Base-by-base conservation (phyloP, 2,329 filamentous ascomycete species). In the Diaporthe batatas region DNA sequence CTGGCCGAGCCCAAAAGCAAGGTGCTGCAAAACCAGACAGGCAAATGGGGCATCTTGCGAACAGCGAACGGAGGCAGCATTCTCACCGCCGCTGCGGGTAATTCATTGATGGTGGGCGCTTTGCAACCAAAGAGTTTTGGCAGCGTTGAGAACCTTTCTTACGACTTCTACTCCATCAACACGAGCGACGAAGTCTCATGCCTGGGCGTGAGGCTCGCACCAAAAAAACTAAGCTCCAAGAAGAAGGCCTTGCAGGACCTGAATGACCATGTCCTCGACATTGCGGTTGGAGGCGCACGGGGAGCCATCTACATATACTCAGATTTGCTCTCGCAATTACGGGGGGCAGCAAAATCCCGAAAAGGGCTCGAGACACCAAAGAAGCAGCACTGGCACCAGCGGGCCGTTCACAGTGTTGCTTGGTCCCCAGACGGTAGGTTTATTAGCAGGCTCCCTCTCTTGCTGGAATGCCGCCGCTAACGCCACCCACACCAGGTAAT, bases 321-420 rank as follows among this genome's bases (percentile, higher is more conserved):
- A 74, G 93, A 97, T 81, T 84, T 95, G 21, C 79, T 96, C 12
- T 81, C 84, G 72, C 89, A 89, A 75, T 84, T 93, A 49, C 86
- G 86, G 67, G 81, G 86, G 68, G 81, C 80, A 58, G 81, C 80
- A 58, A 80, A 84, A 42, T 47, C 77, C 77, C 68, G 81, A 84
- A 78, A 84, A 85, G 76, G 82, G 89, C 53, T 86, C 88, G 25
- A 80, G 90, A 32, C 86, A 87, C 73, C 87, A 87, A 44, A 91
- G 92, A 72, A 92, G 75, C 86, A 95, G 69, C 96, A 98, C 81
- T 99, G 96, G 96, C 96, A 99, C 82, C 90, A 95, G 77, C 91
- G 92, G 77, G 90, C 92, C 64, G 95, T 98, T 11, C 92, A 93
- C 77, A 89, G 94, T 12, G 87, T 98, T 72, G 97, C 96, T 82